Base-by-base conservation (phyloP, 129 eudicot genomes). In the Saussurea involucrata region DNA sequence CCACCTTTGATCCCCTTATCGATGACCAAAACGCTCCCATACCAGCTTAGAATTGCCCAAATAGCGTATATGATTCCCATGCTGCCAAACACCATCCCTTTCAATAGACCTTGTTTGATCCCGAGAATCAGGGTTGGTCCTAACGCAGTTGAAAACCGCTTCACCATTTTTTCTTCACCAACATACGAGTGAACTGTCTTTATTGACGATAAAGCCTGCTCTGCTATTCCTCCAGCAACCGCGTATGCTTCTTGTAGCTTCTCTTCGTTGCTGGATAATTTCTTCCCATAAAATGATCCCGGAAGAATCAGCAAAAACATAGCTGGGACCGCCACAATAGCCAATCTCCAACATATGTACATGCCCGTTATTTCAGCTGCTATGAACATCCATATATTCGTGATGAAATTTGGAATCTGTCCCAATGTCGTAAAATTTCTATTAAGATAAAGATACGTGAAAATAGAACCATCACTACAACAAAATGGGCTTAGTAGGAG, bases 41-140 rank as follows among this genome's bases (percentile, higher is more conserved):
- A 77, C 90, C 90, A 82, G 31, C 68, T 60, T 28, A 75, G 58
- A 66, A 86, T 73, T 15, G 90, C 90, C 90, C 90, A 86, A 21
- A 81, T 79, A 15, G 79, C 90, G 44, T 77, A 83, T 13, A 86
- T 79, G 55, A 80, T 66, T 28, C 87, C 90, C 78, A 79, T 76
- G 69, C 87, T 82, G 5, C 90, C 87, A 42, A 83, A 78, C 71
- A 79, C 76, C 61, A 82, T 49, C 42, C 90, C 90, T 65, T 86
- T 86, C 49, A 83, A 61, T 63, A 83, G 60, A 24, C 90, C 90
- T 83, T 86, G 87, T 64, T 83, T 83, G 31, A 86, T 66, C 12
- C 90, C 87, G 18, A 86, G 85, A 6, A 79, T 76, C 83, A 76
- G 68, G 49, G 82, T 86, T 33, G 75, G 77, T 34, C 64, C 76